Percentiles rank a stretch among this genome's conserved stretches.
Evolutionary conservation across 306 rosid species (phyloP).

Genomic region (Calophaca sinica): DNA sequence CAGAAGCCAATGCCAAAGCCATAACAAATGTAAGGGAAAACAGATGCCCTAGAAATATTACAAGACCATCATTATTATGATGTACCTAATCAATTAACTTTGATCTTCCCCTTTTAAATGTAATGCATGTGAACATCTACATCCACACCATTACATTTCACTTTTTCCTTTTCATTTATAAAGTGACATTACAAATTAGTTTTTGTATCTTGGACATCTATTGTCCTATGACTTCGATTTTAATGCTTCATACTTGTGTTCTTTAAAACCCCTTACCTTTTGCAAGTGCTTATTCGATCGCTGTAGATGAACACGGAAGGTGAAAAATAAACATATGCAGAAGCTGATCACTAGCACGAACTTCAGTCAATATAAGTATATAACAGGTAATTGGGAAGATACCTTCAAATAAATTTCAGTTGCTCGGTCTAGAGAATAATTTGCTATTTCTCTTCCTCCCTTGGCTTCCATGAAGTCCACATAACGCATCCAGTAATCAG

Average conservation of each 20-base stretch:
- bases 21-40: conserved; percentile 10
- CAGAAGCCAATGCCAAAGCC: conserved; percentile 2
- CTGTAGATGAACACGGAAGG: too few relatives aligned
- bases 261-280: conserved; percentile 7
- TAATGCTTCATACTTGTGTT: conserved; percentile 31
- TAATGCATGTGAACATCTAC: conserved; percentile 6
- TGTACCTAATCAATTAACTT: conserved; percentile 6
- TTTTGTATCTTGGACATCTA: conserved; percentile 1
- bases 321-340: too few relatives aligned
- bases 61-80: neutral
- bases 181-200: conserved; percentile 23
- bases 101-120: too few relatives aligned
- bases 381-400: conserved; percentile 30
- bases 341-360: conserved; percentile 41
- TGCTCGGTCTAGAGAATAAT: conserved; percentile 80
- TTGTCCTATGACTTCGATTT: conserved; percentile 14
- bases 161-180: conserved; percentile 11
- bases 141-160: conserved; percentile 13
- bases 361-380: conserved; percentile 33
- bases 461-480: conserved; percentile 85
- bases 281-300: conserved; percentile 40
- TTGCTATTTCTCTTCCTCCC: conserved; percentile 96
- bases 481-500: conserved; percentile 95
- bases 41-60: conserved; percentile 6
- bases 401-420: conserved; percentile 82